Evolutionary conservation across 2,329 filamentous ascomycete species (phyloP).

Genomic region (Clonostachys rhizophaga): DNA sequence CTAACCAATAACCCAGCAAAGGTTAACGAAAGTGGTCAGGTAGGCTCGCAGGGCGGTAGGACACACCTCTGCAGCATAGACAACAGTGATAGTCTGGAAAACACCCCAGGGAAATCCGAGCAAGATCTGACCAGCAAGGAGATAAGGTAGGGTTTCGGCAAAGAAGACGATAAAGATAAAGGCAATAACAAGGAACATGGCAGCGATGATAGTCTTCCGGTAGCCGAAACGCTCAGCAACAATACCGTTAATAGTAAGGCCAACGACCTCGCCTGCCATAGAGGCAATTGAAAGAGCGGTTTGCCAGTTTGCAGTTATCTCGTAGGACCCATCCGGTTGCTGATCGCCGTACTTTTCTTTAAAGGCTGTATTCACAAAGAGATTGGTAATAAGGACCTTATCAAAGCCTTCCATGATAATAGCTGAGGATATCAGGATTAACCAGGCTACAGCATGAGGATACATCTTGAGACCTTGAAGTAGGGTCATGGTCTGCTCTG

Average conservation of each 20-base stretch:
- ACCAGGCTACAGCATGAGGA: conserved; percentile 23
- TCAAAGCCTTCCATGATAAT: conserved; percentile 5
- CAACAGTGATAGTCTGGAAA: conserved; percentile 40
- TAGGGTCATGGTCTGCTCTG: conserved; percentile 12
- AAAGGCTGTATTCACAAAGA: conserved; percentile 18
- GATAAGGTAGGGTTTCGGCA: conserved; percentile 21
- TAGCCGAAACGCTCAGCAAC: conserved; percentile 35
- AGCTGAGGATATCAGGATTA: conserved; percentile 11
- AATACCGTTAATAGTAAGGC: conserved; percentile 35
- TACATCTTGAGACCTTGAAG: conserved; percentile 11
- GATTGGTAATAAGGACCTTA: conserved; percentile 12
- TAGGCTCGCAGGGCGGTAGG: conserved; percentile 42
- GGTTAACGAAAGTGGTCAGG: conserved; percentile 31
- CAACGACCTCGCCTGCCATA: conserved; percentile 37
- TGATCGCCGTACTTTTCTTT: conserved; percentile 15
- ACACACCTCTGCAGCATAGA: conserved; percentile 37
- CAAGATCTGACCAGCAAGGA: conserved; percentile 39
- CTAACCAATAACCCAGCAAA: conserved; percentile 25
- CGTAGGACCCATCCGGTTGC: conserved; percentile 19
- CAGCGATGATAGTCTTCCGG: conserved; percentile 18
- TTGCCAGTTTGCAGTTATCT: conserved; percentile 43
- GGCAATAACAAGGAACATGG: conserved; percentile 18
- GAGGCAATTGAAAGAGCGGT: conserved; percentile 36
- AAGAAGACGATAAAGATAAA: conserved; percentile 27
- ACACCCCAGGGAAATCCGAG: conserved; percentile 38